phyloP scores from a whole-genome alignment of 2,329 filamentous ascomycete genomes.

The Thelonectria discophora region DNA sequence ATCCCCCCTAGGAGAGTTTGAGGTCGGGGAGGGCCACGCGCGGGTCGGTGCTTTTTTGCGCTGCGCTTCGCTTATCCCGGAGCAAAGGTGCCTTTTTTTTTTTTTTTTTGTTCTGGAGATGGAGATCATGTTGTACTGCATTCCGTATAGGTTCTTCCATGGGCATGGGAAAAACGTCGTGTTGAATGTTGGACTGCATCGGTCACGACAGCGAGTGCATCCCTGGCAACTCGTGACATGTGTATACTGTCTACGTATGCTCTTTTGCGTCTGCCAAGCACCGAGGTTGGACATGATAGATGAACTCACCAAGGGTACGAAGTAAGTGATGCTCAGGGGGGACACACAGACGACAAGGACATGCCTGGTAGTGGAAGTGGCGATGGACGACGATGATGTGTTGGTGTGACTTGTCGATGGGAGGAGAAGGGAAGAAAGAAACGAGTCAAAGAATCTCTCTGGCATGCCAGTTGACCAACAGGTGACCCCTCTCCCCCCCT shows the following conservation, averaged over 20 bases:
- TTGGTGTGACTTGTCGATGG: not conserved
- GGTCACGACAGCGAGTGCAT: too few species aligned
- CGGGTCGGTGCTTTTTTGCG: not conserved
- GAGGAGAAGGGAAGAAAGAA: not conserved
- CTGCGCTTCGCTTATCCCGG: not conserved
- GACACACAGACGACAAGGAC: not conserved
- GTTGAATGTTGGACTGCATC: too few species aligned
- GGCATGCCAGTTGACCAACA: too few species aligned
- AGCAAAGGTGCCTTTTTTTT: too few species aligned
- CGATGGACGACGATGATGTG: not conserved
- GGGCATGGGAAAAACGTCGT: too few species aligned
- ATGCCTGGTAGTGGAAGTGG: not conserved
- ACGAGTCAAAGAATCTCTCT: not conserved
- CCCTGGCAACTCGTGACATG: too few species aligned
- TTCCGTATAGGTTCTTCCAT: too few species aligned
- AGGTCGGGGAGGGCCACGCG: too few species aligned
- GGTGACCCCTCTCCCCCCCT: not conserved
- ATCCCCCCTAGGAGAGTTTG: too few species aligned
- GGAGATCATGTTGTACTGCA: too few species aligned
- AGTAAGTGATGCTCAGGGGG: not conserved
- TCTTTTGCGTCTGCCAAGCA: not conserved
- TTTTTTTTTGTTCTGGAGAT: too few species aligned
- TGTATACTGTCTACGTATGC: too few species aligned
- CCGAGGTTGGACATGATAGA: not conserved
- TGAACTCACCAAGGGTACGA: not conserved